Evolutionary conservation across 2,329 filamentous ascomycete genomes (phyloP), one percentile per base, ranked within the genome.

Genomic region (Epichloe hybrida): DNA sequence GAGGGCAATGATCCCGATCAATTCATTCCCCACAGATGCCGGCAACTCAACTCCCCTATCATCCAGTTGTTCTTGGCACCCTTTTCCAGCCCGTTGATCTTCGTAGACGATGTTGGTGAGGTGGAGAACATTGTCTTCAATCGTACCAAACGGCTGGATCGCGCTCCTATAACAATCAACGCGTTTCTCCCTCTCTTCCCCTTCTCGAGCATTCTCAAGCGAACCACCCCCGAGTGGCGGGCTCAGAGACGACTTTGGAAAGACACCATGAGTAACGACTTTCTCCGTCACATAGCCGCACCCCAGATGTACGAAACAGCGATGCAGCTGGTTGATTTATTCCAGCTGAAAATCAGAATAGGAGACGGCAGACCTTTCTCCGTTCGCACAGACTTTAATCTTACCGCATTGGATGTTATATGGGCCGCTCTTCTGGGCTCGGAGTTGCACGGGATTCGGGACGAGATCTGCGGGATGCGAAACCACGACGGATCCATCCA

Each of bases 131-230:
- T 75, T 42, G 61, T 73, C 20, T 57, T 66, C 3, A 64, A 68
- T 1, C 66, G 70, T 13, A 49, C 13, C 13, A 68, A 66, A 45
- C 72, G 74, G 41, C 74, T 74, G 46, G 71, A 74, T 56, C 65
- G 69, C 11, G 65, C 63, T 43, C 56, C 55, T 47, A 62, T 64
- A 55, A 64, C 67, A 35, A 50, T 53, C 6, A 59, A 63, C 7
- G 44, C 66, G 3, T 59, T 69, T 21, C 57, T 56, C 31, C 64
- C 64, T 21, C 57, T 66, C 20, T 53, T 62, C 21, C 64, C 62
- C 2, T 50, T 64, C 40, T 60, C 65, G 50, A 67, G 69, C 52
- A 63, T 63, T 27, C 54, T 61, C 31, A 59, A 63, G 45, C 50
- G 57, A 49, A 64, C 63, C 1, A 61, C 65, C 23, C 57, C 57